Base-by-base conservation (phyloP, 2,329 filamentous ascomycete genomes). In the Ilyonectria mors-panacis region DNA sequence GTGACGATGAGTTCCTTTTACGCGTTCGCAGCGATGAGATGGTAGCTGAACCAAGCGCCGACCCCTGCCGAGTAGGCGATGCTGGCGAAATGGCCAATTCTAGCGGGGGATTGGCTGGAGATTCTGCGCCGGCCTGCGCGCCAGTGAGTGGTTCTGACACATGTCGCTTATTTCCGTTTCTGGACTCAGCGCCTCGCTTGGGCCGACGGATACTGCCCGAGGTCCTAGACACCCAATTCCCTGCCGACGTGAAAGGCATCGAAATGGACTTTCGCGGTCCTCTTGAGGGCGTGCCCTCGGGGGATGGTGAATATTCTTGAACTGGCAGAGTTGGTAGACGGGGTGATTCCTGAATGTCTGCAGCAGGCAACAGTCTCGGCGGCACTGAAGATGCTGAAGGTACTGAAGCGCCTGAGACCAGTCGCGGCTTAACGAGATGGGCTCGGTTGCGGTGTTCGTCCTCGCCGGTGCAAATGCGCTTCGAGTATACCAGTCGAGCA, bases 201-300 rank as follows among this genome's bases (percentile, higher is more conserved):
- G 84, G 80, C 23, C 86, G 85, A 55, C 88, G 85, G 59, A 90
- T 75, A 78, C 89, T 91, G 61, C 87, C 85, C 9, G 80, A 78
- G 6, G 85, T 83, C 76, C 82, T 86, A 37, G 86, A 80, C 68
- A 89, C 86, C 88, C 88, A 90, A 56, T 81, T 86, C 56, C 81
- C 83, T 17, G 88, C 84, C 2, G 88, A 87, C 66, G 83, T 83
- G 66, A 91, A 88, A 61, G 89, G 87, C 83, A 89, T 86, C 17
- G 89, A 91, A 28, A 88, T 80, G 17, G 89, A 90, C 65, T 86
- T 84, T 60, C 82, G 84, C 13, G 86, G 80, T 57, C 78, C 81
- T 71, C 83, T 85, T 8, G 83, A 81, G 2, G 84, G 82, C 2
- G 83, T 83, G 30, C 78, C 78, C 42, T 84, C 81, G 2, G 78